Base-by-base conservation (phyloP, 1,139 yeast genomes). In the Suhomyces ambrosiae region DNA sequence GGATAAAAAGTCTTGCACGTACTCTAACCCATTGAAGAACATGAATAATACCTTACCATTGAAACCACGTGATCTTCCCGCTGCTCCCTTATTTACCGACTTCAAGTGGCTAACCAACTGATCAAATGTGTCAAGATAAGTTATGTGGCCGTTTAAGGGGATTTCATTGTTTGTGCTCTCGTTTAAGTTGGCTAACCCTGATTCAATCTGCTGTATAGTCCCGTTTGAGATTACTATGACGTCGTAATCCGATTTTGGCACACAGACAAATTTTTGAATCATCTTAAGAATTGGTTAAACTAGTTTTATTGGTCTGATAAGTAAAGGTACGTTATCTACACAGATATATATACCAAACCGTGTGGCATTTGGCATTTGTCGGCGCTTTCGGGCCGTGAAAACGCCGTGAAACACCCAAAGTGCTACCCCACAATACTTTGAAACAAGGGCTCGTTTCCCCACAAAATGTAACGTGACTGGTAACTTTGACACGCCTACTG, bases 1-100 rank as follows among this genome's bases (percentile, higher is more conserved):
- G 30, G 62, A 47, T 24, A 68, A 52, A 15, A 65, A 48, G 23
- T 56, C 52, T 42, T 65, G 71, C 18, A 68, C 56, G 41, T 54
- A 66, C 12, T 52, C 54, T 37, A 67, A 50, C 1, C 71, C 71
- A 37, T 68, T 55, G 52, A 68, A 68, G 36, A 67, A 68, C 73
- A 68, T 68, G 37, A 68, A 67, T 22, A 66, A 47, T 7, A 66
- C 61, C 42, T 61, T 61, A 2, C 69, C 71, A 7, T 52, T 44
- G 38, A 60, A 64, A 3, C 37, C 34, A 18, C 36, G 38, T 23
- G 42, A 23, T 10, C 27, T 27, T 12, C 28, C 15, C 5, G 22
- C 27, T 5, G 28, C 12, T 4, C 12, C 22, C 29, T 26, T 23
- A 10, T 23, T 42, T 16, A 27, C 18, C 21, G 27, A 30, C 12